phyloP scores from a whole-genome alignment of 257 asterid species.

The Salvia hispanica region DNA sequence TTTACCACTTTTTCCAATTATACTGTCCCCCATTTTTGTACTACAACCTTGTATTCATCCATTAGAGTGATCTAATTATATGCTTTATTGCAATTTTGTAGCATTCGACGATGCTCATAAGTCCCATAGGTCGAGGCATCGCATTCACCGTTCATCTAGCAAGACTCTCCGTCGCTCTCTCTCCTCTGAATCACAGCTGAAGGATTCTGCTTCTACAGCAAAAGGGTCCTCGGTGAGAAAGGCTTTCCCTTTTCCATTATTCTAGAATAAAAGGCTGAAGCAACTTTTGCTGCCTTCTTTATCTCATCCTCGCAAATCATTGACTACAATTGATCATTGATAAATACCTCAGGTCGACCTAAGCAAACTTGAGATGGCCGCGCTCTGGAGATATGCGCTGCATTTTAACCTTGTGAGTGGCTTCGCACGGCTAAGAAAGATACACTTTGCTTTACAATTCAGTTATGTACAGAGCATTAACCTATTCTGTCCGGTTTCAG shows the following conservation, averaged over 20 bases:
- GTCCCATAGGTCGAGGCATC: constrained; percentile 73
- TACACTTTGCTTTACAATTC: not conserved
- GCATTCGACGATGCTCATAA: constrained; percentile 81
- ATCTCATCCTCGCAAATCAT: not conserved
- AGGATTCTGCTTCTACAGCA: constrained; percentile 56
- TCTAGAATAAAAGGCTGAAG: not conserved
- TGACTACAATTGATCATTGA: not conserved
- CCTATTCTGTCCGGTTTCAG: constrained; percentile 32
- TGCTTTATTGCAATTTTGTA: constrained; percentile 31
- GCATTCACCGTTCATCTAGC: constrained; percentile 61
- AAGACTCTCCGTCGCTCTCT: constrained; percentile 61
- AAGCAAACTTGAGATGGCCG: constrained; percentile 85
- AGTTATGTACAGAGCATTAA: not conserved
- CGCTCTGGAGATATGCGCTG: constrained; percentile 79
- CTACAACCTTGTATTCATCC: constrained; percentile 22
- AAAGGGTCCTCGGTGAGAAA: constrained; percentile 57
- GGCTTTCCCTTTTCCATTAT: constrained; percentile 8
- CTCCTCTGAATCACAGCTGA: constrained; percentile 70
- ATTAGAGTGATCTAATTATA: no score
- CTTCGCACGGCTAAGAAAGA: not conserved
- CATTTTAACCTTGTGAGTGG: constrained; percentile 88
- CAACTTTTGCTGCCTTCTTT: not conserved
- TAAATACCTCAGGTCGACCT: constrained; percentile 73
- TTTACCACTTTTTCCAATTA: constrained; percentile 14
- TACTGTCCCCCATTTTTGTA: constrained; percentile 3